Evolutionary conservation across 371 early-diverging fungal species (phyloP).

Genomic region (Nematocida sp.): DNA sequence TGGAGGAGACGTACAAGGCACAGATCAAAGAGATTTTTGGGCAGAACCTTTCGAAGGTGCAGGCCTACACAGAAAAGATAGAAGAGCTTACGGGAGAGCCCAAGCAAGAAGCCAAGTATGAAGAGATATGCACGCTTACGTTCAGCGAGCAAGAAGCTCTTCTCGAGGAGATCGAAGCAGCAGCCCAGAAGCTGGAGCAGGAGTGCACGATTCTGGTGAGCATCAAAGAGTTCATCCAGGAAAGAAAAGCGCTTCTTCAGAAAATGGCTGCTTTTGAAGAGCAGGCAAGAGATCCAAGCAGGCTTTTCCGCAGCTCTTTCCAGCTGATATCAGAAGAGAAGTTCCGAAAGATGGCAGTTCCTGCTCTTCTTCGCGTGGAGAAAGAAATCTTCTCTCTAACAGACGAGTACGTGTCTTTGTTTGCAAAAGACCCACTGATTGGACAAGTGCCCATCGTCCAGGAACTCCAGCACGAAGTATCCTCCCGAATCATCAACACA

Average conservation of each 20-base stretch:
- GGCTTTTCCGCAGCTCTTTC: slow-evolving; percentile 73
- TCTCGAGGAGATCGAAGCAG: neutral
- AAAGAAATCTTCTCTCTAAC: slow-evolving; percentile 65
- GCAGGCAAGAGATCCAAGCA: slow-evolving; percentile 73
- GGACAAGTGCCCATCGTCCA: slow-evolving; percentile 24
- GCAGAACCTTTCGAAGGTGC: slow-evolving; percentile 13
- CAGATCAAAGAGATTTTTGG: slow-evolving; percentile 49
- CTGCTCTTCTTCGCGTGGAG: slow-evolving; percentile 72
- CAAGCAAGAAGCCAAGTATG: slow-evolving; percentile 21
- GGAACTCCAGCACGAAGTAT: slow-evolving; percentile 53
- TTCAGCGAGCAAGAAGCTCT: slow-evolving; percentile 17
- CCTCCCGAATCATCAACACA: slow-evolving; percentile 60
- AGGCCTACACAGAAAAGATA: slow-evolving; percentile 28
- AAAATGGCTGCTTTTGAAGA: slow-evolving; percentile 77
- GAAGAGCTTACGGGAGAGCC: slow-evolving; percentile 44
- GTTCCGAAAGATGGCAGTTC: slow-evolving; percentile 74
- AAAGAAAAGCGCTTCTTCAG: slow-evolving; percentile 60
- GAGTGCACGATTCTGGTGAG: slow-evolving; percentile 15
- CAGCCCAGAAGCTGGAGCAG: neutral
- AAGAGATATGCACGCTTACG: neutral
- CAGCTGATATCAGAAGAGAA: slow-evolving; percentile 76
- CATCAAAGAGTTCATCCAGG: slow-evolving; percentile 49
- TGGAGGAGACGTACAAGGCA: slow-evolving; percentile 40
- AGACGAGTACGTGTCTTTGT: slow-evolving; percentile 44
- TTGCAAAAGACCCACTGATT: slow-evolving; percentile 32